A percentile compares a stretch with the other conserved stretches of the same genome.
Evolutionary conservation across 2,329 filamentous ascomycete species (phyloP).

Genomic region (Lasiodiplodia theobromae): DNA sequence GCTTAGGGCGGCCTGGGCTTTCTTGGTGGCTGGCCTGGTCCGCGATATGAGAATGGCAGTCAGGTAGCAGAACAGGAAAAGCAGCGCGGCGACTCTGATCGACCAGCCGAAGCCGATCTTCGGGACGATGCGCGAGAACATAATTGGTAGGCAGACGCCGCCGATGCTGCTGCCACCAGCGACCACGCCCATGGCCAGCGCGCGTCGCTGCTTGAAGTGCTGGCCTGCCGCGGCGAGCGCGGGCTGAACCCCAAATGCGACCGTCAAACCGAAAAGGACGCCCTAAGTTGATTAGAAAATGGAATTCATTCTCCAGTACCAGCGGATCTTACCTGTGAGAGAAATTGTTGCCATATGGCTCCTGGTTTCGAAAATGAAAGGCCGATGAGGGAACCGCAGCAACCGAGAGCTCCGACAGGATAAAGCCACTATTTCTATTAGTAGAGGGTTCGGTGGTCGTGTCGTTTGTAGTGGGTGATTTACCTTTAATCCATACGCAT

Average conservation of each 20-base stretch:
- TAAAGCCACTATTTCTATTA: not conserved
- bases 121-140: conserved; percentile 26
- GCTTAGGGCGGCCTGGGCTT: not conserved
- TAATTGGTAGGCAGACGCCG: conserved; percentile 27
- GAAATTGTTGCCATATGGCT: conserved; percentile 13
- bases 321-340: conserved; percentile 7
- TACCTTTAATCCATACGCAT: conserved; percentile 21
- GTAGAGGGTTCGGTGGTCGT: no score
- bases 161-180: conserved; percentile 28
- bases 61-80: conserved; percentile 28
- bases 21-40: conserved; percentile 9
- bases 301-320: not conserved
- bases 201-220: conserved; percentile 30
- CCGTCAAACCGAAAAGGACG: conserved; percentile 26
- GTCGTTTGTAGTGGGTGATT: no score
- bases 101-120: conserved; percentile 30
- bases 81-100: conserved; percentile 23
- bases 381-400: conserved; percentile 17
- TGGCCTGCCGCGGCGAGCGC: conserved; percentile 29
- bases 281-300: conserved; percentile 10
- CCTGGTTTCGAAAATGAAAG: conserved; percentile 16
- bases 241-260: conserved; percentile 30
- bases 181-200: conserved; percentile 29
- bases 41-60: conserved; percentile 27
- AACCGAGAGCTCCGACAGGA: conserved; percentile 3